Evolutionary conservation across 805 yeast genomes (phyloP).

Genomic region (Myxozyma kluyveri): DNA sequence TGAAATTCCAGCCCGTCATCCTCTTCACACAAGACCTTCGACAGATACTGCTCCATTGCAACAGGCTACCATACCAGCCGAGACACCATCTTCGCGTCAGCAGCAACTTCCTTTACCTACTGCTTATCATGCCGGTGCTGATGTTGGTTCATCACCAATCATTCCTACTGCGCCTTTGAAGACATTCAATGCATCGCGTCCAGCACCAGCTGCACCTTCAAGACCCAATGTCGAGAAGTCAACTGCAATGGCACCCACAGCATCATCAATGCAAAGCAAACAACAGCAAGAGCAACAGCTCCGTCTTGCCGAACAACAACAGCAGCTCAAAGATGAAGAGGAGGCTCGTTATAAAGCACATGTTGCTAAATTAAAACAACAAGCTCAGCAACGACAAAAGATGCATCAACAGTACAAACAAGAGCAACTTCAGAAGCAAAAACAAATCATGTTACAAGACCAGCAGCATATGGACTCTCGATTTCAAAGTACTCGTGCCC

Average conservation of each 20-base stretch:
- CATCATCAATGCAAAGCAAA: conserved; percentile 1
- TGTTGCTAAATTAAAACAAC: conserved; percentile 30
- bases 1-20: conserved; percentile 23
- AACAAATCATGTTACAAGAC: conserved; percentile 18
- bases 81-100: conserved; percentile 12
- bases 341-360: conserved; percentile 28
- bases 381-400: conserved; percentile 24
- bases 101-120: conserved; percentile 6
- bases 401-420: conserved; percentile 23
- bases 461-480: too few relatives aligned
- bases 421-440: conserved; percentile 17
- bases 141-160: background rate
- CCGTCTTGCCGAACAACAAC: conserved; percentile 2
- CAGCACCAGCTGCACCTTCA: conserved; percentile 26
- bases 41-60: conserved; percentile 4
- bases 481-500: conserved; percentile 30
- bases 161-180: conserved; percentile 14
- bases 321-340: conserved; percentile 25
- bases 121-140: background rate
- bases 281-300: background rate
- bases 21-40: conserved; percentile 13
- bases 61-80: conserved; percentile 1
- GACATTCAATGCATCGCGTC: conserved; percentile 24
- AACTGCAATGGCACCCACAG: background rate
- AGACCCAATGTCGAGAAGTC: background rate